Percentiles rank a stretch among this genome's conserved stretches.
These are phyloP conservation scores for Periglandula ipomoeae DNA, from an alignment of 2,329 filamentous ascomycete species.

Conservation along the genomic window DNA sequence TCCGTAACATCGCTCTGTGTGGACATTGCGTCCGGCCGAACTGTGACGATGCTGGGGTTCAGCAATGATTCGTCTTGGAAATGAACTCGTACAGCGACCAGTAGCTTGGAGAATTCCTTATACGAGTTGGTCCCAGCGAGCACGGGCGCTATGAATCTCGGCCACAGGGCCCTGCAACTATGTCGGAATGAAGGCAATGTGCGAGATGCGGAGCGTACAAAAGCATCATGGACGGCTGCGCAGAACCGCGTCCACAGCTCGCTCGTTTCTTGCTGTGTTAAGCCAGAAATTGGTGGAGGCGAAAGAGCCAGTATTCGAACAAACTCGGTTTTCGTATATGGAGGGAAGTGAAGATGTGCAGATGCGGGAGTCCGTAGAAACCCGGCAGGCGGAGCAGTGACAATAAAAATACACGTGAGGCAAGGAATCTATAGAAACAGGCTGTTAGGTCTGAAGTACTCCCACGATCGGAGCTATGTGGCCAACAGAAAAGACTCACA, in stretches of 20 bases:
- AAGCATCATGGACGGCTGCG: conserved; percentile 76
- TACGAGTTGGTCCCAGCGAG: conserved; percentile 62
- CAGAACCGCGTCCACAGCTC: conserved; percentile 77
- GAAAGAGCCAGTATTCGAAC: conserved; percentile 62
- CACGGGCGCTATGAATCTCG: conserved; percentile 72
- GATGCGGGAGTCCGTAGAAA: conserved; percentile 61
- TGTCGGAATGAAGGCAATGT: conserved; percentile 65
- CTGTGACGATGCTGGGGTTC: conserved; percentile 50
- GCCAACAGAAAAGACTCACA: conserved; percentile 48
- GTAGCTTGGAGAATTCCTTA: conserved; percentile 75
- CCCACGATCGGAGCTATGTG: no score
- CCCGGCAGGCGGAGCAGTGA: conserved; percentile 60
- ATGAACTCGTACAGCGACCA: conserved; percentile 59
- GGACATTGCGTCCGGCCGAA: conserved; percentile 10
- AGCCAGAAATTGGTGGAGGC: conserved; percentile 40
- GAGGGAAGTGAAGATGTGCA: conserved; percentile 72
- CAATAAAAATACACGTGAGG: conserved; percentile 68
- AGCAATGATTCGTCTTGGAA: conserved; percentile 67
- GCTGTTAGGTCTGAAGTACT: background rate
- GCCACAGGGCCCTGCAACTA: conserved; percentile 71
- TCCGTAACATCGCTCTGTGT: background rate
- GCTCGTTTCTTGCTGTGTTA: conserved; percentile 41
- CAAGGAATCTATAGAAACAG: conserved; percentile 55
- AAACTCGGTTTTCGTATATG: conserved; percentile 75
- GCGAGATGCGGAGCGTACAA: conserved; percentile 70